Evolutionary conservation across 106 monocot species (phyloP).

Genomic region (Posidonia australis): DNA sequence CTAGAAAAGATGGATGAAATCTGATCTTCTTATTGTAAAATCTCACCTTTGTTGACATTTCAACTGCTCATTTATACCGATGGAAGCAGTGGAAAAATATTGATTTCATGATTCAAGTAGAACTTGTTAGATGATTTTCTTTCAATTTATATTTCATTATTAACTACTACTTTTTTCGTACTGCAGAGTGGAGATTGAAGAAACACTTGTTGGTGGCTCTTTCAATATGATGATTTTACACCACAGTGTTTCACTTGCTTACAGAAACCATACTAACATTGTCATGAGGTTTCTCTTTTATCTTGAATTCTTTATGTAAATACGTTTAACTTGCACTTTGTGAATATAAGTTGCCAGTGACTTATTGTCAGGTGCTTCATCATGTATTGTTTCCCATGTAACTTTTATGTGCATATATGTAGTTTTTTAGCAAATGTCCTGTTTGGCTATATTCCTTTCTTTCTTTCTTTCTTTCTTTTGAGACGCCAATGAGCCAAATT

Average conservation of each 20-base stretch:
- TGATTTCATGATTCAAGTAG: not conserved
- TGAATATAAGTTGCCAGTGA: not conserved
- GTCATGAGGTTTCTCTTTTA: slow-evolving; percentile 47
- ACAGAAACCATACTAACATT: slow-evolving; percentile 84
- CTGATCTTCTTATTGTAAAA: no score
- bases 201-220: slow-evolving; percentile 66
- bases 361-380: no score
- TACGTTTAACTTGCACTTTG: not conserved
- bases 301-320: not conserved
- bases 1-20: no score
- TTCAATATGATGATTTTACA: slow-evolving; percentile 93
- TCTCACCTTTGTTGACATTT: no score
- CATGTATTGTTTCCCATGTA: no score
- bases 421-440: no score
- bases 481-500: no score
- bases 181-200: slow-evolving; percentile 76
- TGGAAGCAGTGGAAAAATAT: not conserved
- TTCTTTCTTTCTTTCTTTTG: no score
- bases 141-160: no score
- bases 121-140: no score
- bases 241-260: slow-evolving; percentile 72
- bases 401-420: no score
- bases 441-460: no score
- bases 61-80: not conserved
- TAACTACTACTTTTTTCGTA: not conserved